A percentile compares a stretch with the other conserved stretches of the same genome.
Conservation (phyloP, 148 eudicot species). For the Cornus florida region DNA sequence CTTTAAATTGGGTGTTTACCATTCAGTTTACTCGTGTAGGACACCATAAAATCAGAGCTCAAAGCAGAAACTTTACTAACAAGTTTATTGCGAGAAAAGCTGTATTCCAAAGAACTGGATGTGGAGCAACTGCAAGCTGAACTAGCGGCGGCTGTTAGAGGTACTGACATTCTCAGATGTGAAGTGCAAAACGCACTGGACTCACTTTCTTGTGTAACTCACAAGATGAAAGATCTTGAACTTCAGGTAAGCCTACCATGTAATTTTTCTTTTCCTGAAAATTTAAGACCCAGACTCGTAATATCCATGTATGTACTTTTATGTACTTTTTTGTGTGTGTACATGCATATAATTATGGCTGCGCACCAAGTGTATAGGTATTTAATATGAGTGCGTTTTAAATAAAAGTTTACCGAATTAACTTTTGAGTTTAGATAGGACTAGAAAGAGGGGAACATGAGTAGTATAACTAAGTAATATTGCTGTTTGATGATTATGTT, state of each 20-base stretch:
- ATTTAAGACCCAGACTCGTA: not conserved
- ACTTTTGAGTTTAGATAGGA: not conserved
- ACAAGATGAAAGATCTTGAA: slow-evolving; percentile 84
- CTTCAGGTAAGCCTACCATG: slow-evolving; percentile 51
- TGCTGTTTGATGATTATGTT: not conserved
- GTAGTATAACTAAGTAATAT: no score
- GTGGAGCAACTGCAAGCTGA: slow-evolving; percentile 88
- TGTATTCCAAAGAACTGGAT: slow-evolving; percentile 65
- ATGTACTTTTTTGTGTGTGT: not conserved
- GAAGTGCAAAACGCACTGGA: slow-evolving; percentile 85
- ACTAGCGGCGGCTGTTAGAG: slow-evolving; percentile 72
- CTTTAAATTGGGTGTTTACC: not conserved
- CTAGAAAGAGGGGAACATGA: not conserved
- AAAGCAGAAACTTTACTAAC: slow-evolving; percentile 78
- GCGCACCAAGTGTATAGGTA: not conserved
- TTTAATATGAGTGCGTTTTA: not conserved
- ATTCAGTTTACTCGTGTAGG: slow-evolving; percentile 34
- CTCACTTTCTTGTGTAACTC: slow-evolving; percentile 65
- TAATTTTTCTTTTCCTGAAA: not conserved
- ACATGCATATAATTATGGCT: not conserved
- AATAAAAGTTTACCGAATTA: not conserved
- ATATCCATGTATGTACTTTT: not conserved
- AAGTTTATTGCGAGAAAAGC: slow-evolving; percentile 67
- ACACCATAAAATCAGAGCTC: slow-evolving; percentile 50
- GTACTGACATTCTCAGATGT: slow-evolving; percentile 70